Conservation (phyloP, 345 rosid genomes). For the Pistacia integerrima region DNA sequence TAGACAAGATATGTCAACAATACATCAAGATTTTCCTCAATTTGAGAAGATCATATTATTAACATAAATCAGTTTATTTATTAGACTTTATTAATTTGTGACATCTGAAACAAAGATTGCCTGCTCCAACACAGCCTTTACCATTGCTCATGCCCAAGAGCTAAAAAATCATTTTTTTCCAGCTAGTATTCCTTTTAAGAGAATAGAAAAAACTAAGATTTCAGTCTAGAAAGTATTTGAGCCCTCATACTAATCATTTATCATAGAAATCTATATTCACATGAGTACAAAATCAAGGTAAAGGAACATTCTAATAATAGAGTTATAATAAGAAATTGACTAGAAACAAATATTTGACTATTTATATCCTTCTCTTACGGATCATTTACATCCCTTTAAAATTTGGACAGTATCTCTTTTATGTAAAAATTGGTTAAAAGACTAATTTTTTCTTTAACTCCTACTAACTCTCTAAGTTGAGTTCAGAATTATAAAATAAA, state of each 20-base stretch:
- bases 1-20: constrained; percentile 20
- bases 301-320: not conserved
- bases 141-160: not conserved
- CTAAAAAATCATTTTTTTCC: not conserved
- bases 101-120: not conserved
- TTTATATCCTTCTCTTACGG: too few relatives aligned
- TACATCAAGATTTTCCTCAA: not conserved
- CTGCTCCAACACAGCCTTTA: not conserved
- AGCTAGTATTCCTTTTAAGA: not conserved
- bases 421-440: too few relatives aligned
- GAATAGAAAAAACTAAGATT: not conserved
- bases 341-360: too few relatives aligned
- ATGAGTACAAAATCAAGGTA: not conserved
- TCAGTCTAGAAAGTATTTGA: not conserved
- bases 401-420: too few relatives aligned
- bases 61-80: not conserved
- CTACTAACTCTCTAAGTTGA: too few relatives aligned
- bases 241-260: not conserved
- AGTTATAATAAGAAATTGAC: not conserved
- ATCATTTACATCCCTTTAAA: too few relatives aligned
- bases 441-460: too few relatives aligned
- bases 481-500: too few relatives aligned
- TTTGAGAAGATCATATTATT: constrained; percentile 1
- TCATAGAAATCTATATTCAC: not conserved
- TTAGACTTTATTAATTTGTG: not conserved